These are phyloP conservation scores for Escovopsis sp. DNA, from an alignment of 2,329 filamentous ascomycete genomes.

Conservation along the genomic window DNA sequence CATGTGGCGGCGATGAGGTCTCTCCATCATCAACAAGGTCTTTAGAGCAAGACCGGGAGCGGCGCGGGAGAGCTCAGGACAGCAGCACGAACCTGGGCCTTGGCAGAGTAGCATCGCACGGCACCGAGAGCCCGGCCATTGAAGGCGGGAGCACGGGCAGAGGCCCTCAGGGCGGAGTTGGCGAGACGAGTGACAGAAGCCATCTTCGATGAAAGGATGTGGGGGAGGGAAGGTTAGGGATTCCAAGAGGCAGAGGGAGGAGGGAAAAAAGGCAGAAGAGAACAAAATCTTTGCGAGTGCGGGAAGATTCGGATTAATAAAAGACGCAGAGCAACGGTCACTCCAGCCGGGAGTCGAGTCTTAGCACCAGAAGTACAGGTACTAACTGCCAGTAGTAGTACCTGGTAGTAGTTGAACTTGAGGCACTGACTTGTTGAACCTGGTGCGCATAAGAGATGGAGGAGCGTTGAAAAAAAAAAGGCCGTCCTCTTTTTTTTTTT, in stretches of 20 bases:
- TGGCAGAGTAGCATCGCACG: slow-evolving; percentile 82
- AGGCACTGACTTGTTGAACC: too few species aligned
- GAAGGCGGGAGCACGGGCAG: slow-evolving; percentile 52
- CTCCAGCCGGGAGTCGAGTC: too few species aligned
- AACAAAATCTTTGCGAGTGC: slow-evolving; percentile 9
- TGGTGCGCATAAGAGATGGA: too few species aligned
- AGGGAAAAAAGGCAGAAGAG: slow-evolving; percentile 11
- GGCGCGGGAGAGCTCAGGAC: background rate
- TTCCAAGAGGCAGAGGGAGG: slow-evolving; percentile 4
- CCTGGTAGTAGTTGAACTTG: too few species aligned
- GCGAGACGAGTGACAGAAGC: slow-evolving; percentile 70
- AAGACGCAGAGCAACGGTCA: slow-evolving; percentile 16
- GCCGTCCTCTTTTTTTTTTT: too few species aligned
- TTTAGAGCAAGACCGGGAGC: too few species aligned
- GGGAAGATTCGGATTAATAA: slow-evolving; percentile 19
- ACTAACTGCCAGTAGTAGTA: too few species aligned
- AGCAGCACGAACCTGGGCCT: slow-evolving; percentile 55
- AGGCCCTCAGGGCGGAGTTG: slow-evolving; percentile 68
- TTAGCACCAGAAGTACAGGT: too few species aligned
- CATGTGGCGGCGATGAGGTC: too few species aligned
- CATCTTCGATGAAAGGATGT: slow-evolving; percentile 39
- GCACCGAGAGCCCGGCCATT: slow-evolving; percentile 64
- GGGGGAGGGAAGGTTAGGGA: slow-evolving; percentile 1
- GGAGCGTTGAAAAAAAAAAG: too few species aligned
- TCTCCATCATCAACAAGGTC: too few species aligned